Conservation (phyloP, 768 basidiomycete species). For the Mycena epipterygia region DNA sequence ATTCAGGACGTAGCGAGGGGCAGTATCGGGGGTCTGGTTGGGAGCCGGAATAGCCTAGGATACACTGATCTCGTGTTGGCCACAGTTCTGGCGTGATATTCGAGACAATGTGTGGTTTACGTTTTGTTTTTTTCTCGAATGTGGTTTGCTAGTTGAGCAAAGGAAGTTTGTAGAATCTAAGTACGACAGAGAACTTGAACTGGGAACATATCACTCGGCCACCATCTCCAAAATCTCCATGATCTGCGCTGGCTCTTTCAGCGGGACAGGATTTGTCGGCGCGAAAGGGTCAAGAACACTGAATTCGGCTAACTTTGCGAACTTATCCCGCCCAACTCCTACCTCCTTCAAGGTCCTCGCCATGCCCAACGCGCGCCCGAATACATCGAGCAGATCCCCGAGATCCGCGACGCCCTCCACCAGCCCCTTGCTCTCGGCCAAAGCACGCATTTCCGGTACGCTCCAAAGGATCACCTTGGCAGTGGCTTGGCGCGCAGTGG, state of each 20-base stretch:
- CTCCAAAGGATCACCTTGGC: not conserved
- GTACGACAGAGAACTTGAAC: no score
- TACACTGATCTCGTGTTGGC: no score
- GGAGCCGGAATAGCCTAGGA: no score
- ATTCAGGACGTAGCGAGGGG: no score
- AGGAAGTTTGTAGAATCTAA: no score
- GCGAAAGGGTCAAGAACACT: not conserved
- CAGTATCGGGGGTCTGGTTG: no score
- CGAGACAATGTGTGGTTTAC: no score
- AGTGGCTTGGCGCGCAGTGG: not conserved
- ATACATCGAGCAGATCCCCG: no score
- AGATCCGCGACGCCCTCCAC: no score
- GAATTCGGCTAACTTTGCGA: constrained; percentile 1
- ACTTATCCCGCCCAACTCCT: constrained; percentile 1
- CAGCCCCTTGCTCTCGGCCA: constrained; percentile 4
- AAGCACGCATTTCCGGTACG: not conserved
- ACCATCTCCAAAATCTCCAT: constrained; percentile 22
- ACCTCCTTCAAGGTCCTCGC: constrained; percentile 7
- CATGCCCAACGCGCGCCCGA: constrained; percentile 10
- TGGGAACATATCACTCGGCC: not conserved
- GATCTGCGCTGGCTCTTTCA: constrained; percentile 3
- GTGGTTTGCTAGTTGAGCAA: no score
- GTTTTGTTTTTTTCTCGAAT: no score
- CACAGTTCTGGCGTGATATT: no score
- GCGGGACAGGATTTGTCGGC: constrained; percentile 7